Base-by-base conservation (phyloP, 2,329 filamentous ascomycete species). In the Beauveria sp. region DNA sequence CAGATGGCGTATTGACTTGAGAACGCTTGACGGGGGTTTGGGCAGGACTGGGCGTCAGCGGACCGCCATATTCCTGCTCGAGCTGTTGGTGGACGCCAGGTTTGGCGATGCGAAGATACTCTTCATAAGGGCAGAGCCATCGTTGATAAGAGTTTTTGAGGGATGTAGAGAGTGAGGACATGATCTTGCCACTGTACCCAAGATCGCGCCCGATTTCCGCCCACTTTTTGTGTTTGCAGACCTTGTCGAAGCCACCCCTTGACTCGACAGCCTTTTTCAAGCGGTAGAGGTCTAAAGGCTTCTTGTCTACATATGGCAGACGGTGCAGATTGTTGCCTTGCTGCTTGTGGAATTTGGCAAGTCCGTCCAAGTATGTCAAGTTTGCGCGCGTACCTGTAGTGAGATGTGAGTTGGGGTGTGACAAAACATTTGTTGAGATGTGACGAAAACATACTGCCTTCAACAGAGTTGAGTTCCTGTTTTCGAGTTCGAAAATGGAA, bases 191-290 rank as follows among this genome's bases (percentile, higher is more conserved):
- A 71, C 93, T 98, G 76, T 99, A 99, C 60, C 95, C 95, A 53
- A 99, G 79, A 72, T 98, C 95, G 70, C 95, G 87, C 40, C 95
- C 95, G 68, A 99, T 98, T 74, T 99, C 95, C 18, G 95, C 95
- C 95, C 95, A 99, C 78, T 98, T 98, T 77, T 99, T 99, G 61
- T 88, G 83, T 75, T 96, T 97, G 82, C 95, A 99, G 50, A 99
- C 95, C 71, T 90, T 90, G 61, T 97, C 93, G 69, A 99, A 99
- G 3, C 95, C 95, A 52, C 95, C 95, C 65, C 95, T 87, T 34
- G 91, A 88, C 72, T 98, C 95, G 42, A 99, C 95, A 1, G 93
- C 93, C 72, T 98, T 98, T 75, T 98, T 98, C 63, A 99, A 79
- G 69, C 93, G 91, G 77, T 96, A 99, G 18, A 99, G 80, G 71